A percentile compares a stretch with the other conserved stretches of the same genome.
Evolutionary conservation across 306 rosid genomes (phyloP).

Genomic region (Acacia acuminata): DNA sequence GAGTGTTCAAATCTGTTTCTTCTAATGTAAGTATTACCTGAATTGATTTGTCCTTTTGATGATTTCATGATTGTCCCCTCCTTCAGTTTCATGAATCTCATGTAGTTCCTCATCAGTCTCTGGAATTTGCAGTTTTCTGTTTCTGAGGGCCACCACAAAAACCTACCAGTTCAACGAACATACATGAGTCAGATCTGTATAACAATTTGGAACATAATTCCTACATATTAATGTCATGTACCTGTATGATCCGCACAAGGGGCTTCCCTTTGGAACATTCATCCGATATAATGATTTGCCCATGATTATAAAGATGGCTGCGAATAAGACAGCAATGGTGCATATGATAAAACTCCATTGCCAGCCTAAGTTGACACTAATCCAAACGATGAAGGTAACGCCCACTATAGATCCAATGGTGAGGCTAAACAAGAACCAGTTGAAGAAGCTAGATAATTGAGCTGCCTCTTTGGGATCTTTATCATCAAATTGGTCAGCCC

Average conservation of each 20-base stretch:
- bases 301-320: slow-evolving; percentile 40
- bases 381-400: slow-evolving; percentile 69
- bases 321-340: slow-evolving; percentile 42
- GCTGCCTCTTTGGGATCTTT: slow-evolving; percentile 64
- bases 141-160: slow-evolving; percentile 53
- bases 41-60: slow-evolving; percentile 74
- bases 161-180: slow-evolving; percentile 44
- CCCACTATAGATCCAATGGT: slow-evolving; percentile 66
- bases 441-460: slow-evolving; percentile 76
- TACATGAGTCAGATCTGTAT: background rate
- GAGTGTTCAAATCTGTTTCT: background rate
- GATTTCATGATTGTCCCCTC: slow-evolving; percentile 42
- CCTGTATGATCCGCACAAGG: slow-evolving; percentile 60
- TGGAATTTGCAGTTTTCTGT: slow-evolving; percentile 61
- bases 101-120: slow-evolving; percentile 45
- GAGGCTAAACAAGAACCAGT: slow-evolving; percentile 80
- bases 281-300: slow-evolving; percentile 68
- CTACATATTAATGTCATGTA: background rate
- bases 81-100: slow-evolving; percentile 50
- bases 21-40: slow-evolving; percentile 44
- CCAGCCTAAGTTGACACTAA: slow-evolving; percentile 69
- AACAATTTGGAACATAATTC: background rate
- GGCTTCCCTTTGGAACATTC: slow-evolving; percentile 72
- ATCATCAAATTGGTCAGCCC: slow-evolving; percentile 80
- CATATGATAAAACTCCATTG: slow-evolving; percentile 57